These are phyloP conservation scores for Phaeosphaeria sp. DNA, from an alignment of 2,329 filamentous ascomycete genomes.

Conservation along the genomic window DNA sequence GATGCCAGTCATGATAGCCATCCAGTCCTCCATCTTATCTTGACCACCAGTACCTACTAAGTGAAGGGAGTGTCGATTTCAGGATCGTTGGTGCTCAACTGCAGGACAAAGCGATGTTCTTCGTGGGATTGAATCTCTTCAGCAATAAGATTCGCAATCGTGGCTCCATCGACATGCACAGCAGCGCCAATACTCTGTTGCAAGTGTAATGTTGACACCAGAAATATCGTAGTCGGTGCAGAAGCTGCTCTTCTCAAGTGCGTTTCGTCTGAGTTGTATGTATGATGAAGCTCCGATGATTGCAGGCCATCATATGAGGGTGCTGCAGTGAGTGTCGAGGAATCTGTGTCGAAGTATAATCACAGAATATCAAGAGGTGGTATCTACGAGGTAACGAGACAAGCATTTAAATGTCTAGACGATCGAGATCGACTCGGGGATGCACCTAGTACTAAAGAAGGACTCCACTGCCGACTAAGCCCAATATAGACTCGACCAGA, in stretches of 20 bases:
- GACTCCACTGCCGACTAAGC: background rate
- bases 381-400: background rate
- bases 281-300: too few relatives aligned
- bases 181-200: constrained; percentile 31
- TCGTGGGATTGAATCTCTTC: constrained; percentile 20
- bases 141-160: constrained; percentile 17
- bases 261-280: too few relatives aligned
- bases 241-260: too few relatives aligned
- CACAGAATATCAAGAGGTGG: too few relatives aligned
- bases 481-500: background rate
- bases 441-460: background rate
- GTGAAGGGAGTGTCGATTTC: constrained; percentile 17
- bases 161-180: constrained; percentile 24
- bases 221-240: too few relatives aligned
- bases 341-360: too few relatives aligned
- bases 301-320: too few relatives aligned
- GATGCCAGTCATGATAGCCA: too few relatives aligned
- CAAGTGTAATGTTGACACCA: too few relatives aligned
- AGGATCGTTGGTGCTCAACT: constrained; percentile 18
- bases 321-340: too few relatives aligned
- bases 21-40: constrained; percentile 4
- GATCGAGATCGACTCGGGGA: background rate
- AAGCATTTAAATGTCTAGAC: too few relatives aligned
- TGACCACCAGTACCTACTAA: background rate
- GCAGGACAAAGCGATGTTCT: constrained; percentile 18